Evolutionary conservation across 148 eudicot species (phyloP).

Genomic region (Rhododendron williamsianum): DNA sequence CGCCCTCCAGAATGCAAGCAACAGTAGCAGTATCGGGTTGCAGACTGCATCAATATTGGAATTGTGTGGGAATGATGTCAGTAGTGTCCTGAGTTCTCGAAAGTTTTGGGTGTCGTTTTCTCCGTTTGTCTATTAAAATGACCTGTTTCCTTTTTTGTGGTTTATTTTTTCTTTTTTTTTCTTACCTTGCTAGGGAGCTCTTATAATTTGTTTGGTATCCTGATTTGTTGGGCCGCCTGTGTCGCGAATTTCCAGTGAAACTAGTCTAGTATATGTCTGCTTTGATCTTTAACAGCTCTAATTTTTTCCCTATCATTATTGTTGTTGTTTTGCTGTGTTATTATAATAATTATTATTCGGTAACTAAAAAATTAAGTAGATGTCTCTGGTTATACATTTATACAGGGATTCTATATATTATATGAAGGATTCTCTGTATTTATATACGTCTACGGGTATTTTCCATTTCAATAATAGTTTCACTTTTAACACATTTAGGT

Average conservation of each 20-base stretch:
- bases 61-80: background rate
- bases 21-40: constrained; percentile 33
- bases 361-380: no score
- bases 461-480: no score
- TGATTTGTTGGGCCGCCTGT: no score
- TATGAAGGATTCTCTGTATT: no score
- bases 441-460: no score
- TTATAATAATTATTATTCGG: no score
- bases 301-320: background rate
- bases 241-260: background rate
- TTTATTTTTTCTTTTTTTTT: no score
- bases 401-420: no score
- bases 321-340: background rate
- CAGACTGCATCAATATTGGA: background rate
- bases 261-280: background rate
- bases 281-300: background rate
- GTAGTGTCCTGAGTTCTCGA: background rate
- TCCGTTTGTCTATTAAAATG: background rate
- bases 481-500: no score
- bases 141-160: background rate
- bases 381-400: no score
- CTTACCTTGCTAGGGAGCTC: no score
- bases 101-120: background rate
- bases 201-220: no score
- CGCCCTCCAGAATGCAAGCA: constrained; percentile 93